Evolutionary conservation across 768 basidiomycete genomes (phyloP).

Genomic region (Chalciporus piperatus): DNA sequence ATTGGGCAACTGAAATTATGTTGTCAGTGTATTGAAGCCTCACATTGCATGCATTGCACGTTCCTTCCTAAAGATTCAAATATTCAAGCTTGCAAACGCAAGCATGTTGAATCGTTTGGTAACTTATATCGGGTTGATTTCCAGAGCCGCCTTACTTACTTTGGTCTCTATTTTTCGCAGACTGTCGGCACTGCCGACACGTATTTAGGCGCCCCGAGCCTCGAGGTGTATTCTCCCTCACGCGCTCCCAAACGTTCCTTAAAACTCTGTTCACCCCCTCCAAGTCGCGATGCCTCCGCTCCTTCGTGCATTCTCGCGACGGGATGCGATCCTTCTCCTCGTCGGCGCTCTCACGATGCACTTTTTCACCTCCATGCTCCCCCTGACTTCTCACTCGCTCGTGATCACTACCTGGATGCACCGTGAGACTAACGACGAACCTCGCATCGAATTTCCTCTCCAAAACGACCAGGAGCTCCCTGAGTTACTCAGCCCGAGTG

Average conservation of each 20-base stretch:
- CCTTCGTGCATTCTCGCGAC: constrained; percentile 44
- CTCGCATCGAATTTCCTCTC: not conserved
- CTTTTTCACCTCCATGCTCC: constrained; percentile 41
- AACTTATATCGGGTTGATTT: too few relatives aligned
- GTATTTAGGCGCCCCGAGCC: not conserved
- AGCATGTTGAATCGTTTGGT: too few relatives aligned
- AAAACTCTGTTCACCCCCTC: not conserved
- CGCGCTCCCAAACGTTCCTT: not conserved
- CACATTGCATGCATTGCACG: too few relatives aligned
- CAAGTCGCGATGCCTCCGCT: constrained; percentile 31
- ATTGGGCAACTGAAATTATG: too few relatives aligned
- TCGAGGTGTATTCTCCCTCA: not conserved
- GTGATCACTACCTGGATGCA: constrained; percentile 28
- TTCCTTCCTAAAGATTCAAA: too few relatives aligned
- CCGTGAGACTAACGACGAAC: constrained; percentile 1
- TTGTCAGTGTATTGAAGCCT: too few relatives aligned
- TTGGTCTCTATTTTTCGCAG: too few relatives aligned
- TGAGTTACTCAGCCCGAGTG: not conserved
- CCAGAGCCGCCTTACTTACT: too few relatives aligned
- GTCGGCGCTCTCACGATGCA: constrained; percentile 58
- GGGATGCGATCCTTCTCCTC: constrained; percentile 59
- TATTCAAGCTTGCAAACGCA: too few relatives aligned
- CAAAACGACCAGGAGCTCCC: constrained; percentile 6
- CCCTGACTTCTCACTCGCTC: constrained; percentile 33
- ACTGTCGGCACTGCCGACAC: too few relatives aligned